Evolutionary conservation across 208 protist species (phyloP), one percentile per base, ranked within the genome.

Genomic region (Acanthamoeba sp.): DNA sequence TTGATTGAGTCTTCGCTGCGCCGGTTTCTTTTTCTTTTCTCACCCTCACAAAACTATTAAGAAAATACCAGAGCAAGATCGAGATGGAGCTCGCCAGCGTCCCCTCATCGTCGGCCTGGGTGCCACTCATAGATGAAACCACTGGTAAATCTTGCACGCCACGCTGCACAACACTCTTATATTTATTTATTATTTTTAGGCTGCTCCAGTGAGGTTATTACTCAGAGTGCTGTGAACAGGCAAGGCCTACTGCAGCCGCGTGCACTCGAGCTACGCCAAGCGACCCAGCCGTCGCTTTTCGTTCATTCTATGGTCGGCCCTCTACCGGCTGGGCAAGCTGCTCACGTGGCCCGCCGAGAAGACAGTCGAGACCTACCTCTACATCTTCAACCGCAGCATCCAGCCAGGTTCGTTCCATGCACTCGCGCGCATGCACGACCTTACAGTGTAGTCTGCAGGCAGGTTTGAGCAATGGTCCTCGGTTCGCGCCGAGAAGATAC

Each of bases 361-460:
- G 73, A 84, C 73, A 0, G 73, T 84, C 38, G 73, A 84, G 42
- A 45, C 38, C 40, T 84, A 84, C n/a, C 73, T 84, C 1, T 84
- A 84, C 73, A 84, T 84, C 73, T 84, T 84, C 73, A 84, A 84
- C 73, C 73, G 73, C 32, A 16, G 20, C 22, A 84, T 84, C n/a
- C 22, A 84, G 14, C 73, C 73, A 27, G 73, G 73, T 84, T 27
- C 7, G 38, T 7, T 0, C 40, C 45, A 9, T 14, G 45, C 45
- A 50, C 45, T 10, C 3, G 2, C 45, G 45, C 45, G 18, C 45
- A 9, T 14, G 45, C 45, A 50, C 45, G 6, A 14, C 42, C 42
- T 3, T 10, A 48, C 42, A 48, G 6, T 42, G 5, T 0, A 0
- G 66, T 42, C 6, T 22, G 5, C 42, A 84, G 73, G 73, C 27